These are phyloP conservation scores for Dendrocalamus sinicus DNA, from an alignment of 176 grass and related monocot species.

Conservation along the genomic window DNA sequence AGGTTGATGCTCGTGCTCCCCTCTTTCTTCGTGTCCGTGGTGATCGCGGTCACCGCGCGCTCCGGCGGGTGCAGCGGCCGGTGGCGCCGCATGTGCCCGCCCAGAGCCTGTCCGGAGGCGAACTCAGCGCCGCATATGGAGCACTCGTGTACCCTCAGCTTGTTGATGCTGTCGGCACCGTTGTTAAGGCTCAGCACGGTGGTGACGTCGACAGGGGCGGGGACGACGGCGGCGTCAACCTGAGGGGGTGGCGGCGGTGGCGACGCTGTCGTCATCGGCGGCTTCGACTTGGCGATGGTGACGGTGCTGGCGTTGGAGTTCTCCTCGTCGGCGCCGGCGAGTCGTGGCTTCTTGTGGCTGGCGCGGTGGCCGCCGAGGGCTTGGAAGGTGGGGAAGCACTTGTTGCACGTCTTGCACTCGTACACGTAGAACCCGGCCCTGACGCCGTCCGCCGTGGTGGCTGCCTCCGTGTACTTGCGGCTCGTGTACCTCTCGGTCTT, in stretches of 20 bases:
- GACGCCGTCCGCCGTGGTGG: slow-evolving; percentile 38
- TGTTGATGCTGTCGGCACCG: neutral
- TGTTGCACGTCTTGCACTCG: slow-evolving; percentile 83
- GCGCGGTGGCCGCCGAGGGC: slow-evolving; percentile 93
- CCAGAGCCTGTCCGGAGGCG: slow-evolving; percentile 86
- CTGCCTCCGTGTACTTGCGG: slow-evolving; percentile 53
- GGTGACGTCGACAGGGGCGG: slow-evolving; percentile 18
- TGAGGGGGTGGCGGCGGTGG: neutral
- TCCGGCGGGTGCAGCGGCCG: slow-evolving; percentile 61
- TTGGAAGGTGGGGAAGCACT: slow-evolving; percentile 84
- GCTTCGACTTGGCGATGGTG: slow-evolving; percentile 1
- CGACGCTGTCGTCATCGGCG: neutral
- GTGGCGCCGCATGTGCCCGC: slow-evolving; percentile 94
- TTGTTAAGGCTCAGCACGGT: slow-evolving; percentile 43
- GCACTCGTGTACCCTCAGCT: slow-evolving; percentile 71
- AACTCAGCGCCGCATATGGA: slow-evolving; percentile 85
- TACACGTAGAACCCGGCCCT: slow-evolving; percentile 50
- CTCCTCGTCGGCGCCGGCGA: slow-evolving; percentile 23
- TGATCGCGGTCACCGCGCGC: slow-evolving; percentile 19
- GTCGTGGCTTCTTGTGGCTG: slow-evolving; percentile 89
- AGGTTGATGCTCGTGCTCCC: slow-evolving; percentile 41
- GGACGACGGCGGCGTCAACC: neutral
- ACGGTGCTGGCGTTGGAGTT: neutral
- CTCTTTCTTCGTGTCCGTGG: slow-evolving; percentile 34
- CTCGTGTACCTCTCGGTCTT: slow-evolving; percentile 56